phyloP scores from a whole-genome alignment of 306 rosid genomes.

The Trichosanthes truncata region DNA sequence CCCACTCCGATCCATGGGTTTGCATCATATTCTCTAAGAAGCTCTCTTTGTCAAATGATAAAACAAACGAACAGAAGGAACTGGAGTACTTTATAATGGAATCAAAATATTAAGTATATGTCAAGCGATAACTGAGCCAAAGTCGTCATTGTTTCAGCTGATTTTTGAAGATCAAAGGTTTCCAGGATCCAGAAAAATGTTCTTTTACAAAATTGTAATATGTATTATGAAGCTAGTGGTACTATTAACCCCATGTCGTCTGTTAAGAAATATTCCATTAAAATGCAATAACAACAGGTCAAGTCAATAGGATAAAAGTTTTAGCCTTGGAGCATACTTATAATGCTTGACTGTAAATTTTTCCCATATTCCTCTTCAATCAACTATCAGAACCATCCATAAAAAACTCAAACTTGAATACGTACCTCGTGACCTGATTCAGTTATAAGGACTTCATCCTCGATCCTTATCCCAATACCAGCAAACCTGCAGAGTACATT shows the following conservation, averaged over 20 bases:
- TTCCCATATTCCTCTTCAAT: not conserved
- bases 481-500: constrained; percentile 42
- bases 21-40: not conserved
- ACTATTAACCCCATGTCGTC: not conserved
- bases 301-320: not conserved
- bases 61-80: not conserved
- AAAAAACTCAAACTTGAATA: not conserved
- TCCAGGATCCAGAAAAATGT: not conserved
- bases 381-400: not conserved
- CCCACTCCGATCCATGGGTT: not conserved
- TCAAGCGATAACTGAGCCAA: too few relatives aligned
- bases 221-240: not conserved
- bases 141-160: not conserved
- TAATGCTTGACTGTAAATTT: not conserved
- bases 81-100: too few relatives aligned
- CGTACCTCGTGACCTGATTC: constrained; percentile 66
- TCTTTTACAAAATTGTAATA: not conserved
- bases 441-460: constrained; percentile 80
- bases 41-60: not conserved
- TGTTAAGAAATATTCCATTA: not conserved
- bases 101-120: too few relatives aligned
- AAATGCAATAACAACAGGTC: not conserved
- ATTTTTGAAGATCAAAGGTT: not conserved
- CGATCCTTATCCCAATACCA: constrained; percentile 86
- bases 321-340: not conserved